Evolutionary conservation across 2,329 filamentous ascomycete species (phyloP), one percentile per base, ranked within the genome.

Genomic region (Pseudogymnoascus sp.): DNA sequence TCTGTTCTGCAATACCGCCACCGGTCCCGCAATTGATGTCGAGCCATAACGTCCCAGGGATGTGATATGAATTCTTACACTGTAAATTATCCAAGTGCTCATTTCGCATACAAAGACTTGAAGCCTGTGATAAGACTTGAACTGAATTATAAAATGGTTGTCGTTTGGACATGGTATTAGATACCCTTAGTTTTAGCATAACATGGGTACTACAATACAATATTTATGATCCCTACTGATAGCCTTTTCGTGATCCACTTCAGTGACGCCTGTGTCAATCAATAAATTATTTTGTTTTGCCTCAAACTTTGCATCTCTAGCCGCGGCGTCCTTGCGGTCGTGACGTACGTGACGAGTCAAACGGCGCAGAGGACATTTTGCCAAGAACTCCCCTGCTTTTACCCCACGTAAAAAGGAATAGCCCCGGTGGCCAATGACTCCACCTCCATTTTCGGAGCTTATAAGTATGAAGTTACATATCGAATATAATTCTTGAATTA

Each of bases 1-100:
- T 69, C 13, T 60, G 67, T 35, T 63, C 65, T 19, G 64, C 63
- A 5, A 65, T 59, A 52, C 48, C 64, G 13, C 65, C 68, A 26
- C 58, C 63, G 34, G 39, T 37, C 15, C 57, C 57, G 19, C 57
- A 55, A 30, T 19, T 59, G 35, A 21, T 56, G 28, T 30, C 57
- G 45, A 52, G 30, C 26, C 45, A 52, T 52, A 52, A 52, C 26
- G 37, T 56, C 15, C 28, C 35, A 18, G 57, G 57, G 30, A 65
- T 63, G 59, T 38, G 39, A 33, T 41, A 64, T 59, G 38, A 59
- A 59, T 21, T 15, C 5, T 45, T 45, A 38, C 38, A 23, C 45
- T 52, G 45, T 52, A 52, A 52, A 52, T 52, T 52, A 52, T 33
- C 26, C 12, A 52, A 19, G 15, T 52, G 23, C 26, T 18, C 30